Evolutionary conservation across 768 basidiomycete genomes (phyloP), one percentile per base, ranked within the genome.

Genomic region (Suillus decipiens): DNA sequence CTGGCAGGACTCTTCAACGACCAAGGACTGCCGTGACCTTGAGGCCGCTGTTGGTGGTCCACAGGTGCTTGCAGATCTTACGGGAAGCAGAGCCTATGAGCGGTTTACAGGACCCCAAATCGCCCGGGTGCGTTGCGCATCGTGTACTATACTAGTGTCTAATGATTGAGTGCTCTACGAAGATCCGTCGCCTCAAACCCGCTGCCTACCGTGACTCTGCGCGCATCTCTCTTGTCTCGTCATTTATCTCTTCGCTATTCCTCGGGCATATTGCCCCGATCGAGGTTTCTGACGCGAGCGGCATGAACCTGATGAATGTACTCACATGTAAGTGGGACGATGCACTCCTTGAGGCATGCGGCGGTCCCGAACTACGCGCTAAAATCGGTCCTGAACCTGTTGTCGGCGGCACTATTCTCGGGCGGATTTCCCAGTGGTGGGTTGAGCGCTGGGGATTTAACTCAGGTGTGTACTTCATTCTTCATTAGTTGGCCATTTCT

Each of bases 1-100:
- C 70, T 96, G 94, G 93, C 93, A 95, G 73, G 94, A 95, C 74
- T 92, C 92, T 1, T 93, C 92, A 0, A 95, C 93, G 0, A 88
- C 86, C 0, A 75, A 77, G 48, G 92, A 95, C 67, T 95, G 93
- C 70, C 77, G 77, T 61, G 82, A 80, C 63, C 76, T 95, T 48
- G 90, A 94, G 69, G 81, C 78, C 0, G 81, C 79, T 42, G 77
- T 90, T 11, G 92, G 92, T 42, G 91, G 92, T 5, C 75, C 89
- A 0, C 89, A 90, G 64, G 83, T 75, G 6, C 79, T 96, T 9
- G 88, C 93, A 10, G 85, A 90, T 71, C 75, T 89, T 14, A 90
- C 90, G 9, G 94, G 94, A 6, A 91, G 89, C 73, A 81, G 90
- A 54, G 93, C 92, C 1, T 93, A 95, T 70, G 91, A 93, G 70